These are phyloP conservation scores for Fusarium nanum DNA, from an alignment of 2,329 filamentous ascomycete species.

Conservation along the genomic window DNA sequence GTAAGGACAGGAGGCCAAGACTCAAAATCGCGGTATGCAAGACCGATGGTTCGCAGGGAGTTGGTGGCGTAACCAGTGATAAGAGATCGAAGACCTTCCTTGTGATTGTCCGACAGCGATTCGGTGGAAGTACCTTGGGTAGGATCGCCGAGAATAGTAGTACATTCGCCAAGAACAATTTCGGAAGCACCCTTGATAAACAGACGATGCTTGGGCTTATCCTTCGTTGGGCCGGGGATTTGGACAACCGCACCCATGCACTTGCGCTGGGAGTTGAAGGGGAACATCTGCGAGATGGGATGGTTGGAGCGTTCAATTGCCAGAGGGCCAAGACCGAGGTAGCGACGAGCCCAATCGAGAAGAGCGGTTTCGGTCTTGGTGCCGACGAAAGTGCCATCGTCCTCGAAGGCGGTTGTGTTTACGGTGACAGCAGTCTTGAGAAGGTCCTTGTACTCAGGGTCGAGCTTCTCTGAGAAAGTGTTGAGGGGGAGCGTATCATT, in stretches of 20 bases:
- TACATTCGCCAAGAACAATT: constrained; percentile 62
- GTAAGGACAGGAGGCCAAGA: constrained; percentile 75
- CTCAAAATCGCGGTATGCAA: constrained; percentile 78
- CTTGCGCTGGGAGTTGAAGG: constrained; percentile 65
- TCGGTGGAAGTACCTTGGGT: constrained; percentile 49
- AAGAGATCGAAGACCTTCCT: constrained; percentile 62
- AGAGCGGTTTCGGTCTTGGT: constrained; percentile 68
- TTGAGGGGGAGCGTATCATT: constrained; percentile 7
- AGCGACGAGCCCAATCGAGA: constrained; percentile 61
- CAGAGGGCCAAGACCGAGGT: constrained; percentile 61
- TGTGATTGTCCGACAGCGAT: constrained; percentile 54
- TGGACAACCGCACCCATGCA: constrained; percentile 68
- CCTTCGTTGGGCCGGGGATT: constrained; percentile 50
- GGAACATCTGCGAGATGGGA: constrained; percentile 61
- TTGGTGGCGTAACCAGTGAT: constrained; percentile 71
- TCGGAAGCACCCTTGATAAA: constrained; percentile 69
- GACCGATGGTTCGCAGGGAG: constrained; percentile 78
- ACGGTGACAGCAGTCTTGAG: constrained; percentile 55
- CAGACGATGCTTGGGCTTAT: constrained; percentile 56
- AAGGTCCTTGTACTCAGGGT: constrained; percentile 30
- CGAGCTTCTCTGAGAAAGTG: constrained; percentile 24
- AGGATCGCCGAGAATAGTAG: constrained; percentile 64
- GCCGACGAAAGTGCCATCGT: constrained; percentile 62
- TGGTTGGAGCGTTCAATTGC: constrained; percentile 59
- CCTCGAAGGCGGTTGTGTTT: constrained; percentile 69